These are phyloP conservation scores for Paramecium primaurelia DNA, from an alignment of 73 alveolate species.

Conservation along the genomic window DNA sequence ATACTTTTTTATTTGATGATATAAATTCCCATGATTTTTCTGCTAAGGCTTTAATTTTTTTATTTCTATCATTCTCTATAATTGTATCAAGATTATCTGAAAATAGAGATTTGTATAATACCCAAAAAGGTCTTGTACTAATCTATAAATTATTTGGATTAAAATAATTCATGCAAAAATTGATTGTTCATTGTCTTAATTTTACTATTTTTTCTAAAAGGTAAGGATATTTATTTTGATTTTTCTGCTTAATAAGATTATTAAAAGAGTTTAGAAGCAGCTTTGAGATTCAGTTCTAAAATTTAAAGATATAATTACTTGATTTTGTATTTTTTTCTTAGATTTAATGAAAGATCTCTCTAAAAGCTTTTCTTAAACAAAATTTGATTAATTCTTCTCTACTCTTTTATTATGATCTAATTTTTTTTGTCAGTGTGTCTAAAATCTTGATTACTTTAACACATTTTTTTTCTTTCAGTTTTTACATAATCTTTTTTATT, in stretches of 20 bases:
- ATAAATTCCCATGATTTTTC: background rate
- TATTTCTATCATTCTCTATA: background rate
- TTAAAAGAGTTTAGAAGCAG: background rate
- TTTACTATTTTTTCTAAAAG: slow-evolving; percentile 8
- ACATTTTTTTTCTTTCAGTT: background rate
- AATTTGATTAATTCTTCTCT: slow-evolving; percentile 24
- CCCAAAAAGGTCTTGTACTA: background rate
- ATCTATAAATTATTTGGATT: background rate
- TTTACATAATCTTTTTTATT: background rate
- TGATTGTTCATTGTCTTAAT: background rate
- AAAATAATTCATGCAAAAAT: background rate
- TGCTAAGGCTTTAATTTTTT: background rate
- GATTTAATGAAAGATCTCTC: background rate
- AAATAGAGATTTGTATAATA: background rate
- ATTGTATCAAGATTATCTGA: background rate
- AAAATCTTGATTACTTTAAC: background rate
- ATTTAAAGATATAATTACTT: background rate
- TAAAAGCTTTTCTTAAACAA: background rate
- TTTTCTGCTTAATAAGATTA: background rate
- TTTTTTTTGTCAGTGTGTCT: background rate
- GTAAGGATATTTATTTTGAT: background rate
- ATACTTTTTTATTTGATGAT: background rate
- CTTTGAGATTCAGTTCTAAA: background rate
- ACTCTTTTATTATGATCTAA: background rate
- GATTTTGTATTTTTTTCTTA: background rate